phyloP scores from a whole-genome alignment of 805 yeast genomes.

The Saitoella complicata region DNA sequence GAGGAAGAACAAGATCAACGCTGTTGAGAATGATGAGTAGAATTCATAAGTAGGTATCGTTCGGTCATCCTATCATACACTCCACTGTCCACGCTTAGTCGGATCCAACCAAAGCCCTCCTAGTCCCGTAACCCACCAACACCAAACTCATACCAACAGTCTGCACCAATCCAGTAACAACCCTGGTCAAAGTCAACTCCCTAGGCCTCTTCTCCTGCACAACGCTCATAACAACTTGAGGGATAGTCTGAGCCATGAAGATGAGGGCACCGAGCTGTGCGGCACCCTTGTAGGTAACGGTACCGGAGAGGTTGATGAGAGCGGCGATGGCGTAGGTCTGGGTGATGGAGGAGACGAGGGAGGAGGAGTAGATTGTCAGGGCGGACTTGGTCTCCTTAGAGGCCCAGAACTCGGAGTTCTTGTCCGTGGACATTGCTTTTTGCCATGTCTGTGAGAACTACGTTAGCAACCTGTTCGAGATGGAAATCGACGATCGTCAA shows the following conservation, averaged over 20 bases:
- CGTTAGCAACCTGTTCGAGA: neutral
- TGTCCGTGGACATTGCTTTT: constrained; percentile 14
- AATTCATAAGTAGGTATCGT: no score
- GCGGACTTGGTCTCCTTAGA: constrained; percentile 21
- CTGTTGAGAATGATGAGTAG: no score
- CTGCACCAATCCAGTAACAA: constrained; percentile 22
- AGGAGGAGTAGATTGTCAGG: constrained; percentile 16
- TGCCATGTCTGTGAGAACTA: no score
- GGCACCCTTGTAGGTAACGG: constrained; percentile 23
- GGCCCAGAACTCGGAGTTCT: constrained; percentile 16
- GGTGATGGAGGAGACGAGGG: constrained; percentile 17
- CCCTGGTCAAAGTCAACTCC: constrained; percentile 19
- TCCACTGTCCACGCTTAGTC: no score
- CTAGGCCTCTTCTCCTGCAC: constrained; percentile 20
- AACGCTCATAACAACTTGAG: constrained; percentile 19
- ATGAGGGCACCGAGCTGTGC: constrained; percentile 23
- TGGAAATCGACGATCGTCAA: no score
- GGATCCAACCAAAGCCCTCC: neutral
- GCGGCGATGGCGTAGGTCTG: constrained; percentile 26
- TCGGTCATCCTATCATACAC: no score
- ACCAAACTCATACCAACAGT: constrained; percentile 25
- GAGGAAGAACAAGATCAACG: no score
- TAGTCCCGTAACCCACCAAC: constrained; percentile 22
- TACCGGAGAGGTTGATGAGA: constrained; percentile 22
- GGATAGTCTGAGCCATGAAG: constrained; percentile 22